Evolutionary conservation across 352 stramenopile genomes (phyloP).

Genomic region (Globisporangium megalacanthum): DNA sequence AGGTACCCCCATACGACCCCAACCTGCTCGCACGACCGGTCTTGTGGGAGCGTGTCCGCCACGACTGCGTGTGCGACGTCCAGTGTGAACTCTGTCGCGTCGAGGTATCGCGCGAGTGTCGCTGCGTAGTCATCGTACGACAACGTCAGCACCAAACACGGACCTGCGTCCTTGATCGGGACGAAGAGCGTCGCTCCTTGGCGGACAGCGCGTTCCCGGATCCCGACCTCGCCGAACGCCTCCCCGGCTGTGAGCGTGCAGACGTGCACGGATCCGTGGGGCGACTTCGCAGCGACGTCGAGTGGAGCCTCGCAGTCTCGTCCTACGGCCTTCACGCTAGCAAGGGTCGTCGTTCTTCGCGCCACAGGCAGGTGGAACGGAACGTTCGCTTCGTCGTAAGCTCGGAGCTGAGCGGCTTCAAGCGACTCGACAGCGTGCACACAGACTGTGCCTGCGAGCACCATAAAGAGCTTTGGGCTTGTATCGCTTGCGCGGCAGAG

Average conservation of each 20-base stretch:
- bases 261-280: conserved; percentile 19
- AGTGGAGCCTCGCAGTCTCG: conserved; percentile 4
- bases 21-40: conserved; percentile 42
- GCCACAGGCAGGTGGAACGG: conserved; percentile 2
- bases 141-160: conserved; percentile 20
- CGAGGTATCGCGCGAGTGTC: conserved; percentile 15
- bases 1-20: conserved; percentile 27
- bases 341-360: neutral
- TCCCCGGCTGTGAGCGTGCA: conserved; percentile 30
- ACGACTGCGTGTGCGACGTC: conserved; percentile 20
- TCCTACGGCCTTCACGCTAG: neutral
- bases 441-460: conserved; percentile 35
- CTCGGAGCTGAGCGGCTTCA: conserved; percentile 15
- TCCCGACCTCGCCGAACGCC: conserved; percentile 27
- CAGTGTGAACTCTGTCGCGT: conserved; percentile 22
- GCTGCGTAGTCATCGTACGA: conserved; percentile 24
- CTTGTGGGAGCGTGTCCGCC: conserved; percentile 22
- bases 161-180: conserved; percentile 8
- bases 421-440: conserved; percentile 17
- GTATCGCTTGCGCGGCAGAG: conserved; percentile 15
- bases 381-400: conserved; percentile 4
- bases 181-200: conserved; percentile 32
- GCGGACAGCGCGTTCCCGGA: conserved; percentile 6
- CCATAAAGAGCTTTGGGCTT: conserved; percentile 24
- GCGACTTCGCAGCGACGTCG: neutral